Evolutionary conservation across 1,284 basidiomycete species (phyloP).

Genomic region (Rhodofomes roseus): DNA sequence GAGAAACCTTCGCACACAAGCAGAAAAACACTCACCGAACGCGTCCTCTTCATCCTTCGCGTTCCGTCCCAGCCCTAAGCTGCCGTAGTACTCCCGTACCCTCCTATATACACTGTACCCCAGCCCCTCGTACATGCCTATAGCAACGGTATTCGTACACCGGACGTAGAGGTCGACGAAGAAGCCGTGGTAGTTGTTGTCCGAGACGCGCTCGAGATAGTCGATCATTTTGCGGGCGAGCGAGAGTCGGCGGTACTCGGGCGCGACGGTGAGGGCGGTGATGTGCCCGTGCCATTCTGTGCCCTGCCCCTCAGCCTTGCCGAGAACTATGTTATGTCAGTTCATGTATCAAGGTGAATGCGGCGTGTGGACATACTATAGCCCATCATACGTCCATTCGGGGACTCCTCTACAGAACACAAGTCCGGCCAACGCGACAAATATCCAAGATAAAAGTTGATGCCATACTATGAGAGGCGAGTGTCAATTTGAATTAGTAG

Average conservation of each 20-base stretch:
- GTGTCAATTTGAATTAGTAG: too few relatives aligned
- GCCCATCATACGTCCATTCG: constrained; percentile 80
- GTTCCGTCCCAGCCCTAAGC: constrained; percentile 62
- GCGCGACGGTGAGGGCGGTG: constrained; percentile 88
- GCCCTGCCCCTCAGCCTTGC: constrained; percentile 77
- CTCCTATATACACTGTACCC: constrained; percentile 86
- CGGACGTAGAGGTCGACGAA: constrained; percentile 93
- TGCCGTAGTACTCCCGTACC: constrained; percentile 85
- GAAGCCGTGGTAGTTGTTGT: constrained; percentile 71
- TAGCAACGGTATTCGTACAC: constrained; percentile 73
- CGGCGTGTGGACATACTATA: constrained; percentile 67
- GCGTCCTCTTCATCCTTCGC: constrained; percentile 85
- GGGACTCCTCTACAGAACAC: constrained; percentile 77
- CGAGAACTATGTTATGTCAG: constrained; percentile 55
- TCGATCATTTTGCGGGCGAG: constrained; percentile 82
- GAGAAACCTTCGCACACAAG: background rate
- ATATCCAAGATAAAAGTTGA: constrained; percentile 84
- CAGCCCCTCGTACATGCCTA: constrained; percentile 82
- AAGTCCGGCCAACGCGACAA: constrained; percentile 89
- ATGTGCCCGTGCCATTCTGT: constrained; percentile 87
- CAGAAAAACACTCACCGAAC: constrained; percentile 61
- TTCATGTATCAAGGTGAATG: too few relatives aligned
- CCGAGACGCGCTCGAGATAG: constrained; percentile 78
- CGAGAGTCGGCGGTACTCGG: constrained; percentile 82
- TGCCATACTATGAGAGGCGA: constrained; percentile 72